Evolutionary conservation across 2,329 filamentous ascomycete species (phyloP), one percentile per base, ranked within the genome.

Genomic region (Fusarium multiceps): DNA sequence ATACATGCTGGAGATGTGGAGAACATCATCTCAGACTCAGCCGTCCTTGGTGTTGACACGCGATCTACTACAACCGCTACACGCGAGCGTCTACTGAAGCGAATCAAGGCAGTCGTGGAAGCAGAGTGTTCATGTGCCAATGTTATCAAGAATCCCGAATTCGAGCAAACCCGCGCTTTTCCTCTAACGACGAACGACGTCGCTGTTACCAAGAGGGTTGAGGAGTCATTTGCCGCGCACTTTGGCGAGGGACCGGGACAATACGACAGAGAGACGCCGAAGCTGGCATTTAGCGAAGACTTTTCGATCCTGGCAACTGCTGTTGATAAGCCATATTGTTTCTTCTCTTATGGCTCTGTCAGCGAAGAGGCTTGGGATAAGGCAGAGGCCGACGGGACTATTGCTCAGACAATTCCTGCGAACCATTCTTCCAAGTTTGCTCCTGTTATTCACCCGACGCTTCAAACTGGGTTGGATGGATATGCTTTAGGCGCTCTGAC

Each of bases 171-270:
- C 0, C 72, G 75, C 1, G 78, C 79, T 4, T 83, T 85, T 9
- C 87, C 87, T 0, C 74, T 86, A 1, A 84, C 85, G 0, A 79
- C 85, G 63, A 89, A 89, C 62, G 86, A 89, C 61, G 79, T 75
- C 0, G 66, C 67, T 0, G 78, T 84, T 0, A 85, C 84, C 0
- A 71, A 69, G 6, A 74, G 71, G 12, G 75, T 89, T 0, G 81
- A 82, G 20, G 72, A 76, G 4, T 76, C 79, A 0, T 89, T 88
- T 66, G 63, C 69, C 0, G 65, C 75, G 3, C 83, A 86, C 59
- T 89, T 89, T 66, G 72, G 64, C 0, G 72, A 73, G 2, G 68
- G 73, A 0, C 4, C 11, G 2, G 40, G 20, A 0, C 34, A 42
- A 16, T 71, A 82, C 40, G 76, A 82, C 13, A 66, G 78, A 0